phyloP scores from a whole-genome alignment of 78 protist species.

The Cyanophora paradoxa region DNA sequence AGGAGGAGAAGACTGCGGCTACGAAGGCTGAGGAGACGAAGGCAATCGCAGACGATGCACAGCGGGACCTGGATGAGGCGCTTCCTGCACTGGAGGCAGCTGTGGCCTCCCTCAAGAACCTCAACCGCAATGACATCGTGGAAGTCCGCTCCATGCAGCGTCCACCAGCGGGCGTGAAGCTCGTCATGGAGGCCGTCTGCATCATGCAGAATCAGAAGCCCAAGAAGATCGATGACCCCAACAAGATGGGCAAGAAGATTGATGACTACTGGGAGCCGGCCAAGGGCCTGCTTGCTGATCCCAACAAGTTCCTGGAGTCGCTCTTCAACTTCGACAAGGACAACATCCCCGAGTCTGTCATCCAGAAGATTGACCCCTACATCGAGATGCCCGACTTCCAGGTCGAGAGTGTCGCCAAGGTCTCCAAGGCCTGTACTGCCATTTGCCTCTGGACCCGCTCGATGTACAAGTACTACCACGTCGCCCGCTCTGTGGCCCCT shows the following conservation, averaged over 20 bases:
- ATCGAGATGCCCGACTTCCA: slow-evolving; percentile 49
- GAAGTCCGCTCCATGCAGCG: slow-evolving; percentile 50
- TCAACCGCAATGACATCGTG: slow-evolving; percentile 50
- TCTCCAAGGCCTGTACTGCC: slow-evolving; percentile 67
- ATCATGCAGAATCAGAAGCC: slow-evolving; percentile 54
- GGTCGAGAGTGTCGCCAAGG: slow-evolving; percentile 46
- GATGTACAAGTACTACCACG: slow-evolving; percentile 66
- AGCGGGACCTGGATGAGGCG: slow-evolving; percentile 69
- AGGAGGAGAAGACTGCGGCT: slow-evolving; percentile 55
- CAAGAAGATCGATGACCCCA: slow-evolving; percentile 14
- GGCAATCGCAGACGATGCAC: slow-evolving; percentile 50
- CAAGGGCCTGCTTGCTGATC: slow-evolving; percentile 34
- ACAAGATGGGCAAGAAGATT: slow-evolving; percentile 36
- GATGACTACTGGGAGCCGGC: slow-evolving; percentile 73
- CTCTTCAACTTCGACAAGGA: slow-evolving; percentile 63
- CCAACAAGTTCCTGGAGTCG: slow-evolving; percentile 34
- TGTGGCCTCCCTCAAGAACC: slow-evolving; percentile 28
- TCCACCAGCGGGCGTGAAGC: slow-evolving; percentile 73
- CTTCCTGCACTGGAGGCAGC: slow-evolving; percentile 82
- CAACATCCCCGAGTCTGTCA: slow-evolving; percentile 35
- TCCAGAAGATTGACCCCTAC: slow-evolving; percentile 53
- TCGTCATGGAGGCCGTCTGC: slow-evolving; percentile 62
- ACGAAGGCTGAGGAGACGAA: slow-evolving; percentile 49
- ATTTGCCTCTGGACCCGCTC: slow-evolving; percentile 81
- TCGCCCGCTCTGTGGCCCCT: slow-evolving; percentile 66